Evolutionary conservation across 2,329 filamentous ascomycete species (phyloP), one percentile per base, ranked within the genome.

Genomic region (Penicillium paneum): DNA sequence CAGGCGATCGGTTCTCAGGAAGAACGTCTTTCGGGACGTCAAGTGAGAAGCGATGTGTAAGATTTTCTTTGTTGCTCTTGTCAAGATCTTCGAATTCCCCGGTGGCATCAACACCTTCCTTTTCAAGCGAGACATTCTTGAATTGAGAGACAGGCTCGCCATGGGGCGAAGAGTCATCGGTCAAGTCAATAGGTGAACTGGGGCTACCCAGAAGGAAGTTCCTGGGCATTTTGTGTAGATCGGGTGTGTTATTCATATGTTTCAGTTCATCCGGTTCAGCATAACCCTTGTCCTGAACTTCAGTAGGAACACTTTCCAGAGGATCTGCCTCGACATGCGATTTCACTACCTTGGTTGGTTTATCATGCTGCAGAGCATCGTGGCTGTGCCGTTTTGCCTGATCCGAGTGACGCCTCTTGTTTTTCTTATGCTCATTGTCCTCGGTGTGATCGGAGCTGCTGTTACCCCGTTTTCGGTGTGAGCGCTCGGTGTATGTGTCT

Each of bases 401-500:
- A 38, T 39, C 26, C 13, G 41, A 40, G 34, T 40, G 49, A 21
- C 40, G 28, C 12, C 13, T 54, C 32, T 54, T 50, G 32, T 10
- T 43, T n/a, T 50, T 43, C 19, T 44, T 50, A 19, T 17, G 11
- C 8, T 49, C 26, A 12, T 21, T 38, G 8, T 31, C 21, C n/a
- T 49, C 49, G 15, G 13, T 7, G 4, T 48, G 32, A 3, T 45
- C 38, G 2, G 40, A 19, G 21, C 38, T 55, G 12, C 49, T 61
- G 29, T 51, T 59, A 17, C 26, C 52, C 7, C 48, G 48, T 17
- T 50, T 50, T 13, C 39, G 48, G 8, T 24, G 24, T 8, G 24
- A 26, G 13, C 6, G 32, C 10, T 34, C 19, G 13, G 26, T 24
- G 2, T n/a, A 19, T 15, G 19, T 7, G 19, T 34, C 21, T 47